Base-by-base conservation (phyloP, 1,139 yeast genomes). In the Saccharomyces uvarum region DNA sequence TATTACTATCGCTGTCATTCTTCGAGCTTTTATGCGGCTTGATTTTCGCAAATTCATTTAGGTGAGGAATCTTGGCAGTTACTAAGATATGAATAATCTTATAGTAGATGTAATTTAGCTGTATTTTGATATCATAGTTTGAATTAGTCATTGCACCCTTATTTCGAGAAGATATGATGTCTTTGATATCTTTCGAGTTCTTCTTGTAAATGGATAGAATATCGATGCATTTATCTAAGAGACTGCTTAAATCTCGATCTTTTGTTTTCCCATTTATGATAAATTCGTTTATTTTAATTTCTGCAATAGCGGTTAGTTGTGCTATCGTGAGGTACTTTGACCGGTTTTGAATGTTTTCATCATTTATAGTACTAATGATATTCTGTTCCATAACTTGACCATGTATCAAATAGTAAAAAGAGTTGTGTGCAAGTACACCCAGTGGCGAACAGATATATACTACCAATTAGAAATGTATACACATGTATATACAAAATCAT, bases 81-180 rank as follows among this genome's bases (percentile, higher is more conserved):
- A 68, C 58, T 1, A 68, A 59, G 32, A 54, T 61, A 28, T 63
- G 66, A n/a, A 72, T 65, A 28, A 69, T 68, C 48, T 64, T 64
- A 58, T 69, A 72, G 53, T 70, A 70, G 16, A 70, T 62, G 51
- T 63, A 72, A 11, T 38, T 38, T 38, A 38, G 54, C 32, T 49
- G 27, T 26, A 16, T 21, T 32, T 33, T 47, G 21, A 41, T 31
- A 6, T 52, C 51, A 9, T 54, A 44, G 32, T 31, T 16, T 28
- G 29, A 33, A 54, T 27, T 52, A 52, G 13, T 21, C 47, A 38
- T 19, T 19, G 44, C 44, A 38, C 44, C 44, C 44, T 38, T 38
- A 38, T 38, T 38, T 38, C n/a, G 11, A 11, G 21, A 16, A 9
- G 24, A 38, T 38, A 38, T 19, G 6, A 53, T 47, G 21, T 54